Conservation (phyloP, 108 stramenopile genomes). For the Epipyxis sp. region DNA sequence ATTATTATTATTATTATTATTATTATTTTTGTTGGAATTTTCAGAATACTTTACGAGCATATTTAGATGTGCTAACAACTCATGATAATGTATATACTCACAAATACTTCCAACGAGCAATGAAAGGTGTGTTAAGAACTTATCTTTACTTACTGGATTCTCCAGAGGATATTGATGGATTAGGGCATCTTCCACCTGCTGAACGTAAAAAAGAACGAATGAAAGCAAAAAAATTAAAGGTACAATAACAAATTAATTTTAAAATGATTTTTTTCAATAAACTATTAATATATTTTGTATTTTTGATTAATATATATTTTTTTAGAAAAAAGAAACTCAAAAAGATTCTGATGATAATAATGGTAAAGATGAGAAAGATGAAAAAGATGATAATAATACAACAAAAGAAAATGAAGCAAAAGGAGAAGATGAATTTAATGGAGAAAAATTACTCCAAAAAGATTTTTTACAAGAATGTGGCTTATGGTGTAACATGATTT, state of each 20-base stretch:
- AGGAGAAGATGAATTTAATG: neutral
- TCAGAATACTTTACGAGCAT: slow-evolving; percentile 88
- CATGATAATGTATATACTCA: slow-evolving; percentile 80
- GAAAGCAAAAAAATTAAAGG: neutral
- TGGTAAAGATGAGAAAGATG: slow-evolving; percentile 68
- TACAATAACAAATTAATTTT: neutral
- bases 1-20: slow-evolving; percentile 95
- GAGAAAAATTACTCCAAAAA: neutral
- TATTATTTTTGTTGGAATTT: slow-evolving; percentile 94
- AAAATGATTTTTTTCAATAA: slow-evolving; percentile 28
- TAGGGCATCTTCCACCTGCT: slow-evolving; percentile 1
- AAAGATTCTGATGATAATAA: slow-evolving; percentile 68
- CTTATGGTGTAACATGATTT: slow-evolving; percentile 2
- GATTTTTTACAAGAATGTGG: neutral
- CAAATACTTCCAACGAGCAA: slow-evolving; percentile 70
- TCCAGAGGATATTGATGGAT: slow-evolving; percentile 45
- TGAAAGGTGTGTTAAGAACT: slow-evolving; percentile 65
- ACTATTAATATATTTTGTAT: slow-evolving; percentile 64
- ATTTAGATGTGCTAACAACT: slow-evolving; percentile 76
- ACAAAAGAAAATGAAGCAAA: slow-evolving; percentile 34
- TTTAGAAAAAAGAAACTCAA: too few relatives aligned
- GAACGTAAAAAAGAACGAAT: slow-evolving; percentile 25
- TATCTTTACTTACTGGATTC: slow-evolving; percentile 72
- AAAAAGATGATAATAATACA: slow-evolving; percentile 31
- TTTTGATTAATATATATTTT: too few relatives aligned